A percentile compares a stretch with the other conserved stretches of the same genome.
phyloP scores from a whole-genome alignment of 352 stramenopile genomes.

The Phytophthora tubulina region DNA sequence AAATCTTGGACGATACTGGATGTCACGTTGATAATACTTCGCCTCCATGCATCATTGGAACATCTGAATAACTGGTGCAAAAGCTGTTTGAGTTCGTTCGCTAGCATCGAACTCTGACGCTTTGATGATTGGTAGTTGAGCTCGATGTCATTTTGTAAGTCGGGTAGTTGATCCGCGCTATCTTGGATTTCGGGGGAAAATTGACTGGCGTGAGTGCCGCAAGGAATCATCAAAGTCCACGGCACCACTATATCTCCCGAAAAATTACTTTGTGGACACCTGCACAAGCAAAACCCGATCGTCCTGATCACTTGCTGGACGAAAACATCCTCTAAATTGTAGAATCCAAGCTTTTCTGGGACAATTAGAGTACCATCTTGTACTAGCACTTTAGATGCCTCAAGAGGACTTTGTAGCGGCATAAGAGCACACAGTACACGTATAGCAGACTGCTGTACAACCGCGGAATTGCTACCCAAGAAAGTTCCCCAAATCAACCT shows the following conservation, averaged over 20 bases:
- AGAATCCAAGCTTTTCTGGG: slow-evolving; percentile 35
- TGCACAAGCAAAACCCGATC: slow-evolving; percentile 55
- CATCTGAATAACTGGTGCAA: slow-evolving; percentile 27
- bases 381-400: slow-evolving; percentile 33
- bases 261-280: slow-evolving; percentile 31
- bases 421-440: slow-evolving; percentile 64
- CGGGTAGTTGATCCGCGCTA: slow-evolving; percentile 6
- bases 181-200: slow-evolving; percentile 34
- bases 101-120: slow-evolving; percentile 33
- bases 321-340: slow-evolving; percentile 39
- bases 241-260: slow-evolving; percentile 18
- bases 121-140: slow-evolving; percentile 36
- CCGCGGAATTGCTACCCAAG: slow-evolving; percentile 50
- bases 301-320: slow-evolving; percentile 58
- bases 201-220: slow-evolving; percentile 43
- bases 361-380: neutral
- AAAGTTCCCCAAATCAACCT: slow-evolving; percentile 59
- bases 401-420: slow-evolving; percentile 41
- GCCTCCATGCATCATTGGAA: slow-evolving; percentile 29
- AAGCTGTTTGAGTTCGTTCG: slow-evolving; percentile 46
- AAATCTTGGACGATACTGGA: slow-evolving; percentile 15
- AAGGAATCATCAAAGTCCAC: slow-evolving; percentile 42
- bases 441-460: slow-evolving; percentile 75
- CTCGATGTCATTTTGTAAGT: slow-evolving; percentile 36
- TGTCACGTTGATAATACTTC: slow-evolving; percentile 17